Percentiles rank a stretch among this genome's conserved stretches.
Conservation (phyloP, 768 basidiomycete genomes). For the Naganishia kalamii region DNA sequence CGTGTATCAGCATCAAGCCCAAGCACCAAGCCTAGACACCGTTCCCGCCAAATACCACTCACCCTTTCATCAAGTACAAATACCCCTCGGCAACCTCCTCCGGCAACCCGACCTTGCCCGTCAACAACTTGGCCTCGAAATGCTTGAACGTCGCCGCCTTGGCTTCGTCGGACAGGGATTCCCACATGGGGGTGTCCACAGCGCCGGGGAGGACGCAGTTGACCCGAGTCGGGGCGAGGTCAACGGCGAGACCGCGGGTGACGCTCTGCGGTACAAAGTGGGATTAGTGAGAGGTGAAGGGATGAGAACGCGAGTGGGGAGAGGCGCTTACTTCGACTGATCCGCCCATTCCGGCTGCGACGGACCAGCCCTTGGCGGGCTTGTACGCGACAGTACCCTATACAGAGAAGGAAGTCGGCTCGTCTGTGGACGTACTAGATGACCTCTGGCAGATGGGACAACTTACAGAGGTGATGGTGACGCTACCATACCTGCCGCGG, state of each 20-base stretch:
- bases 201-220: constrained; percentile 15
- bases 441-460: not conserved
- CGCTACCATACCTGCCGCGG: not conserved
- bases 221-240: constrained; percentile 3
- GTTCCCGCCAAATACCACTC: not conserved
- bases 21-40: not conserved
- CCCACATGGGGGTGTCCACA: constrained; percentile 4
- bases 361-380: not conserved
- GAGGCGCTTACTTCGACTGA: not conserved
- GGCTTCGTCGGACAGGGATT: not conserved
- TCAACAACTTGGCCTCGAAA: constrained; percentile 7
- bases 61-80: constrained; percentile 17
- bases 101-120: not conserved
- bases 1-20: not conserved
- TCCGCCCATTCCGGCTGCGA: not conserved
- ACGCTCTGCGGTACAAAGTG: not conserved
- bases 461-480: constrained; percentile 6
- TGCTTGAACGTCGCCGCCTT: not conserved
- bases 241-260: constrained; percentile 8
- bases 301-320: not conserved
- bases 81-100: constrained; percentile 16
- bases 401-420: not conserved
- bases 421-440: not conserved
- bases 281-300: not conserved
- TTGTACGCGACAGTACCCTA: constrained; percentile 3